phyloP scores from a whole-genome alignment of 257 asterid species.

The Fraxinus anomala region DNA sequence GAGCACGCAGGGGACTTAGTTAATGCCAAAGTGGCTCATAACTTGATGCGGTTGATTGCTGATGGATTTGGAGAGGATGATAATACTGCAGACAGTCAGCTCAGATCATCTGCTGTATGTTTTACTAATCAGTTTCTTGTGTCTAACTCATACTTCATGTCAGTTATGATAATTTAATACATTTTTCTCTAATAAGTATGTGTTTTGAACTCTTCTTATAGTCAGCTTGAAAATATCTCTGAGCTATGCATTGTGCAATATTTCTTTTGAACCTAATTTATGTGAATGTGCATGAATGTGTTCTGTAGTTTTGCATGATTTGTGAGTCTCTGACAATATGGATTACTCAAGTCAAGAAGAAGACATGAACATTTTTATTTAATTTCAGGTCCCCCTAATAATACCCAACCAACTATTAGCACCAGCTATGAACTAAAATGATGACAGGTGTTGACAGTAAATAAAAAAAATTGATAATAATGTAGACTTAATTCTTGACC shows the following conservation, averaged over 20 bases:
- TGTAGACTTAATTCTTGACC: too few species aligned
- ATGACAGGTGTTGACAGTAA: too few species aligned
- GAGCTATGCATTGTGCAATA: conserved; percentile 8
- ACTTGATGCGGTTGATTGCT: conserved; percentile 91
- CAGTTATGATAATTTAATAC: conserved; percentile 15
- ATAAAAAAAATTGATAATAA: too few species aligned
- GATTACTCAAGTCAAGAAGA: too few species aligned
- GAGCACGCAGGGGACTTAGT: conserved; percentile 98
- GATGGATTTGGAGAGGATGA: conserved; percentile 97
- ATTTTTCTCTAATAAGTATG: conserved; percentile 11
- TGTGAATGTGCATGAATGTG: background rate
- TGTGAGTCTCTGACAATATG: too few species aligned
- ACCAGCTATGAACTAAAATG: too few species aligned
- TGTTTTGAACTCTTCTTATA: conserved; percentile 13
- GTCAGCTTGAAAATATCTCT: conserved; percentile 20
- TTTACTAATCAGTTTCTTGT: conserved; percentile 28
- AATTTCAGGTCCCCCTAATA: too few species aligned
- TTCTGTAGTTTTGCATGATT: too few species aligned
- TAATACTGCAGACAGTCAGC: conserved; percentile 76
- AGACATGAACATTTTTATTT: too few species aligned
- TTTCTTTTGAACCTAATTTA: background rate
- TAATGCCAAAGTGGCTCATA: conserved; percentile 89
- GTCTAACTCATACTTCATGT: conserved; percentile 17
- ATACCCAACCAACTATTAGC: too few species aligned
- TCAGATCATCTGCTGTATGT: conserved; percentile 95